These are phyloP conservation scores for Lepidium campestre DNA, from an alignment of 441 rosid genomes.

Conservation along the genomic window DNA sequence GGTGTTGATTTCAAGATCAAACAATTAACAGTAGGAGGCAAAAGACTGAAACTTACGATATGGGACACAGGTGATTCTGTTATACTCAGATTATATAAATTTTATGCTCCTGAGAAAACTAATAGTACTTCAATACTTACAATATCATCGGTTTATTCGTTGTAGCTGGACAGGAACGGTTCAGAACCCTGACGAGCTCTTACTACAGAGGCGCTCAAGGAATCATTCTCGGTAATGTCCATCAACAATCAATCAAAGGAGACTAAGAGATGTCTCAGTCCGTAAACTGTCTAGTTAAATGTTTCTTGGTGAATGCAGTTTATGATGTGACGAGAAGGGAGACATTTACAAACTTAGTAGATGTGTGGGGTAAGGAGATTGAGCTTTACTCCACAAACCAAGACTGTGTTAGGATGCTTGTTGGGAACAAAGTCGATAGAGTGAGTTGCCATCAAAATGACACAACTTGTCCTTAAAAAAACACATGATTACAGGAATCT, in stretches of 20 bases:
- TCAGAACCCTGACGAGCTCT: conserved; percentile 85
- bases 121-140: background rate
- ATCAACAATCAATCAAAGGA: background rate
- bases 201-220: conserved; percentile 92
- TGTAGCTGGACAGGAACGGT: conserved; percentile 96
- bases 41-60: conserved; percentile 82
- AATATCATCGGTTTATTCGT: conserved; percentile 1
- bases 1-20: conserved; percentile 99
- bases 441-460: conserved; percentile 34
- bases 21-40: conserved; percentile 69
- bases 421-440: conserved; percentile 71
- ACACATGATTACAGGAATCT: background rate
- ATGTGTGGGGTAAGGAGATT: conserved; percentile 75
- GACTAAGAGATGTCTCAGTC: background rate
- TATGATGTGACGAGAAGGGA: conserved; percentile 71
- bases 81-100: background rate
- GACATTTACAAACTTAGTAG: conserved; percentile 56
- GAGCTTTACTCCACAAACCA: conserved; percentile 66
- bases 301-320: conserved; percentile 35
- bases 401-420: conserved; percentile 67
- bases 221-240: conserved; percentile 64
- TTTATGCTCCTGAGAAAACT: background rate
- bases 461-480: background rate
- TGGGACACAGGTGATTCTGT: conserved; percentile 84
- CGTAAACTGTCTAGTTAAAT: conserved; percentile 1